phyloP scores from a whole-genome alignment of 1,284 basidiomycete genomes.

The Sanghuangporus sanghuang region DNA sequence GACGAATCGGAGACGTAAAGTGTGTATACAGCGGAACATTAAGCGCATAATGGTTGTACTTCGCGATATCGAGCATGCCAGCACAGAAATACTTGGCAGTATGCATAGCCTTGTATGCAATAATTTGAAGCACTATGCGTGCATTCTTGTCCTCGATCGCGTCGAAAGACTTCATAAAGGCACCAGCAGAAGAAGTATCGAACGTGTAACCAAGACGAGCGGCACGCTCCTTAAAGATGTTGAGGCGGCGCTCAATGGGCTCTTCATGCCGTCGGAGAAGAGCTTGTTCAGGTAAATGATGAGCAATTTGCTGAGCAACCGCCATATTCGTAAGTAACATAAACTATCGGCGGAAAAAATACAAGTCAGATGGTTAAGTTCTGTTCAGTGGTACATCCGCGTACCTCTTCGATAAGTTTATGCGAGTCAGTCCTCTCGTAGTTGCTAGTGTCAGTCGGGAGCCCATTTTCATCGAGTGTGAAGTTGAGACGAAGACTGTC shows the following conservation, averaged over 20 bases:
- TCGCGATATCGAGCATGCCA: conserved; percentile 98
- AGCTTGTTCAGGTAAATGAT: conserved; percentile 91
- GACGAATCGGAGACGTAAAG: conserved; percentile 91
- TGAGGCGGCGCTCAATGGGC: conserved; percentile 86
- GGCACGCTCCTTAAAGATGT: conserved; percentile 74
- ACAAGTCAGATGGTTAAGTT: conserved; percentile 8
- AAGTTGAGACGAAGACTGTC: conserved; percentile 76
- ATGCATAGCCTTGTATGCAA: conserved; percentile 86
- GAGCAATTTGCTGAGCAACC: conserved; percentile 90
- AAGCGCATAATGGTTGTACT: conserved; percentile 92
- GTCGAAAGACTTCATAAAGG: conserved; percentile 82
- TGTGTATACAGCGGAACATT: conserved; percentile 94
- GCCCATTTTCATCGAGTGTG: conserved; percentile 75
- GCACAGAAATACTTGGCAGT: conserved; percentile 97
- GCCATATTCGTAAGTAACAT: conserved; percentile 91
- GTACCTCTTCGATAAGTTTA: conserved; percentile 84
- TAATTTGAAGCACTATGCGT: conserved; percentile 69
- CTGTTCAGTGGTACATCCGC: conserved; percentile 11
- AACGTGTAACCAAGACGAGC: conserved; percentile 79
- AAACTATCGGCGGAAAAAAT: conserved; percentile 51
- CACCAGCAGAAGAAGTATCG: conserved; percentile 75
- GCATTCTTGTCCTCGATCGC: conserved; percentile 69
- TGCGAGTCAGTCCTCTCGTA: conserved; percentile 71
- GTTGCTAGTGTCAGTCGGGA: conserved; percentile 76
- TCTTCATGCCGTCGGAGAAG: conserved; percentile 91